phyloP scores from a whole-genome alignment of 345 rosid genomes.

The Eucalyptus marginata region DNA sequence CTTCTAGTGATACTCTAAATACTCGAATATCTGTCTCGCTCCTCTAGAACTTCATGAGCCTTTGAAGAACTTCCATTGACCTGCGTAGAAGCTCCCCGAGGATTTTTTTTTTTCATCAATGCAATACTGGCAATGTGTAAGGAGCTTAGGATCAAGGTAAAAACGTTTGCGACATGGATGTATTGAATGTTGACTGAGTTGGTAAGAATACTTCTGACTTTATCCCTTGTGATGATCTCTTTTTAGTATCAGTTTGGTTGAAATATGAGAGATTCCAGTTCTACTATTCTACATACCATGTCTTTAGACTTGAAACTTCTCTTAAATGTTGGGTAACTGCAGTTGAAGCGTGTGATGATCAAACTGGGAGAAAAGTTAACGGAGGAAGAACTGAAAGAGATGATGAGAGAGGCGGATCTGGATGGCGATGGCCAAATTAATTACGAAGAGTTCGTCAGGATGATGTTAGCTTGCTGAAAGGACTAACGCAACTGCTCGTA shows the following conservation, averaged over 20 bases:
- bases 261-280: neutral
- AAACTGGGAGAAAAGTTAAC: conserved; percentile 38
- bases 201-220: neutral
- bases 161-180: neutral
- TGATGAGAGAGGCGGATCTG: conserved; percentile 46
- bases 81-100: neutral
- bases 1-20: neutral
- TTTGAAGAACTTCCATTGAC: neutral
- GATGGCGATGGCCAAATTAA: conserved; percentile 56
- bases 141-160: neutral
- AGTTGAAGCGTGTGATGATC: conserved; percentile 47
- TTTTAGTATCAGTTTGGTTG: neutral
- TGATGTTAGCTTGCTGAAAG: conserved; percentile 16
- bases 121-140: neutral
- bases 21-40: neutral
- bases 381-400: conserved; percentile 39
- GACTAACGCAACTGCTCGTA: neutral
- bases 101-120: neutral
- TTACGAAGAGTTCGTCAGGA: conserved; percentile 61
- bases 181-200: neutral
- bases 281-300: neutral
- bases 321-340: neutral
- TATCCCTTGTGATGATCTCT: neutral
- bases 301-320: neutral
- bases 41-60: neutral